Percentiles rank a stretch among this genome's conserved stretches.
Evolutionary conservation across 495 filamentous ascomycete species (phyloP).

Genomic region (Poronia punctata): DNA sequence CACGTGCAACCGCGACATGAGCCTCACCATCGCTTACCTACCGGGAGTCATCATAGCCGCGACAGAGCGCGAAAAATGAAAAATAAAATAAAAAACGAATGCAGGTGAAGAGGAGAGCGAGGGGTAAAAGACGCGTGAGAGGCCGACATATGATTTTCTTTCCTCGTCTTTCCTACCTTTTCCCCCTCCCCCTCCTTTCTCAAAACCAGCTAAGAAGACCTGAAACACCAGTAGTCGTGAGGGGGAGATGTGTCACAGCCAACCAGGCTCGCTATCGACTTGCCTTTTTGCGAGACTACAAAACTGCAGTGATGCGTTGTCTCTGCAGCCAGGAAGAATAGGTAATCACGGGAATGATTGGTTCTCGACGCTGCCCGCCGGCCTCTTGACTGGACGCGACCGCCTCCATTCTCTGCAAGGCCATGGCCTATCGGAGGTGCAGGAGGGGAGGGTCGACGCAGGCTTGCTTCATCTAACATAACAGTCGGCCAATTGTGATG

Average conservation of each 20-base stretch:
- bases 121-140: constrained; percentile 1
- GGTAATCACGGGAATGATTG: constrained; percentile 17
- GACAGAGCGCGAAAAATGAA: too few species aligned
- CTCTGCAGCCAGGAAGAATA: constrained; percentile 16
- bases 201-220: too few species aligned
- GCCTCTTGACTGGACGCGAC: constrained; percentile 8
- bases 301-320: constrained; percentile 24
- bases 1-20: constrained; percentile 2
- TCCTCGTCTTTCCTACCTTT: too few species aligned
- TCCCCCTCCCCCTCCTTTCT: too few species aligned
- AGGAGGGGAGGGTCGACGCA: constrained; percentile 11
- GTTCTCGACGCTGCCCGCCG: constrained; percentile 20
- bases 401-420: neutral
- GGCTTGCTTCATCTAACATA: constrained; percentile 7
- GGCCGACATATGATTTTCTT: constrained; percentile 6
- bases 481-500: constrained; percentile 10
- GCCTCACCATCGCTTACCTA: neutral
- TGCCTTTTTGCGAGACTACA: neutral
- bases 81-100: constrained; percentile 2
- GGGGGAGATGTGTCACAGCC: constrained; percentile 7
- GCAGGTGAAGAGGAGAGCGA: too few species aligned
- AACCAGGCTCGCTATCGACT: neutral
- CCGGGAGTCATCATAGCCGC: too few species aligned
- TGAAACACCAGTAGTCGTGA: too few species aligned
- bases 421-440: constrained; percentile 20